Percentiles rank a stretch among this genome's conserved stretches.
phyloP scores from a whole-genome alignment of 1,284 basidiomycete genomes.

The Cerrena zonata region DNA sequence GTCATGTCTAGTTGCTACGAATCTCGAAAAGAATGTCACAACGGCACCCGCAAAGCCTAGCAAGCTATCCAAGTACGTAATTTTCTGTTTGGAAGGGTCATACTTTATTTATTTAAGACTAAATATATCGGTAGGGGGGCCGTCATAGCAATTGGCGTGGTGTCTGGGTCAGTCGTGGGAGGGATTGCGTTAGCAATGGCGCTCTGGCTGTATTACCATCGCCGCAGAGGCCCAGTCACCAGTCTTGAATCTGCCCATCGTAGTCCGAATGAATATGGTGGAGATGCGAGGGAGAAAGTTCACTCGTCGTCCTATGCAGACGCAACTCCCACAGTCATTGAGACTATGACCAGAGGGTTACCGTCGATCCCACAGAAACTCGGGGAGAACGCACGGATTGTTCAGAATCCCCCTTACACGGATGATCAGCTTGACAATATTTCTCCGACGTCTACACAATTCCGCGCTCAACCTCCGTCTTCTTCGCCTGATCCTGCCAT shows the following conservation, averaged over 20 bases:
- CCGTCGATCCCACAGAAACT: constrained; percentile 1
- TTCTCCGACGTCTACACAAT: constrained; percentile 7
- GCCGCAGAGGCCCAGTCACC: constrained; percentile 23
- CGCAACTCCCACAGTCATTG: background rate
- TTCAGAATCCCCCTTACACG: constrained; percentile 17
- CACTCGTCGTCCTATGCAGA: background rate
- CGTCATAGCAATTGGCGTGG: constrained; percentile 41
- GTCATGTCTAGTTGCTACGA: too few relatives aligned
- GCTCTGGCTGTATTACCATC: constrained; percentile 38
- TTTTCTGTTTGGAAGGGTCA: constrained; percentile 3
- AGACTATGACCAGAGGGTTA: background rate
- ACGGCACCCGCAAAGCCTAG: too few relatives aligned
- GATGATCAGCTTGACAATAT: constrained; percentile 11
- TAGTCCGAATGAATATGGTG: background rate
- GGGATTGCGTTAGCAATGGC: constrained; percentile 37
- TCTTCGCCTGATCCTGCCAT: background rate
- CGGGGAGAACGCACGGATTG: background rate
- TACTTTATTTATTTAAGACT: background rate
- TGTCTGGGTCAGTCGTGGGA: constrained; percentile 32
- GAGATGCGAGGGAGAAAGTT: background rate
- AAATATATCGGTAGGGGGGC: constrained; percentile 26
- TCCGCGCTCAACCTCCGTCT: background rate
- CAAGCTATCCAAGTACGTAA: constrained; percentile 20
- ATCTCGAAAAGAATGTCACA: too few relatives aligned
- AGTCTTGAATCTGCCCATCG: constrained; percentile 13